phyloP scores from a whole-genome alignment of 805 yeast genomes.

The Saturnispora kantuleensis region DNA sequence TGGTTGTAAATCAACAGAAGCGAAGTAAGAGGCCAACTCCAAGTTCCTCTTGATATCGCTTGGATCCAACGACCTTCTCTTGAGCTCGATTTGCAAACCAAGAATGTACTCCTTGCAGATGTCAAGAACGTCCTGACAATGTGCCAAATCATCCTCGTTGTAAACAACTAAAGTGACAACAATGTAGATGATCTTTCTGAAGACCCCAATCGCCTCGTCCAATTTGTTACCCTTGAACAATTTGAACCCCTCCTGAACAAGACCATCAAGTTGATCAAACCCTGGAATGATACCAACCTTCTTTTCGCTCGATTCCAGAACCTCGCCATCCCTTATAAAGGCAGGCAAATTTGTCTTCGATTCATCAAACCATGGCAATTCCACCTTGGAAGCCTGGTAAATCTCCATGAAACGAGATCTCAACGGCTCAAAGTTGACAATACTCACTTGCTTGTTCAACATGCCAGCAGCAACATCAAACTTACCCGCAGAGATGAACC shows the following conservation, averaged over 20 bases:
- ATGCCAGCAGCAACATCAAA: conserved; percentile 94
- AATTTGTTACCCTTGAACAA: conserved; percentile 76
- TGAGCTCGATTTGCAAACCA: conserved; percentile 84
- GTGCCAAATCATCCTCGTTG: conserved; percentile 64
- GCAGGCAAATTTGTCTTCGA: conserved; percentile 49
- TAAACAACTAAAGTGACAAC: conserved; percentile 63
- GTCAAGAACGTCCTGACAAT: conserved; percentile 59
- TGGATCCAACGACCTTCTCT: conserved; percentile 71
- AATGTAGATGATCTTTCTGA: conserved; percentile 73
- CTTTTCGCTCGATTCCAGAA: conserved; percentile 39
- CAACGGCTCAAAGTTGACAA: conserved; percentile 79
- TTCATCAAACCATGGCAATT: conserved; percentile 54
- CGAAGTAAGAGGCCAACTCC: conserved; percentile 93
- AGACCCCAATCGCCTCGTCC: conserved; percentile 66
- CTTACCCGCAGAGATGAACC: conserved; percentile 91
- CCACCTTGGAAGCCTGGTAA: conserved; percentile 70
- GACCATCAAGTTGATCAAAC: conserved; percentile 50
- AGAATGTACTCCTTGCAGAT: conserved; percentile 84
- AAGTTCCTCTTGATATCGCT: conserved; percentile 73
- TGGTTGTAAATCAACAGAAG: conserved; percentile 70
- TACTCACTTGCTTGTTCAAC: conserved; percentile 81
- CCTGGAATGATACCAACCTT: conserved; percentile 69
- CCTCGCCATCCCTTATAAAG: conserved; percentile 58
- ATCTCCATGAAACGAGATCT: conserved; percentile 75
- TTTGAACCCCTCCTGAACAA: conserved; percentile 66